phyloP scores from a whole-genome alignment of 768 basidiomycete species.

The Rhizopogon vesiculosus region DNA sequence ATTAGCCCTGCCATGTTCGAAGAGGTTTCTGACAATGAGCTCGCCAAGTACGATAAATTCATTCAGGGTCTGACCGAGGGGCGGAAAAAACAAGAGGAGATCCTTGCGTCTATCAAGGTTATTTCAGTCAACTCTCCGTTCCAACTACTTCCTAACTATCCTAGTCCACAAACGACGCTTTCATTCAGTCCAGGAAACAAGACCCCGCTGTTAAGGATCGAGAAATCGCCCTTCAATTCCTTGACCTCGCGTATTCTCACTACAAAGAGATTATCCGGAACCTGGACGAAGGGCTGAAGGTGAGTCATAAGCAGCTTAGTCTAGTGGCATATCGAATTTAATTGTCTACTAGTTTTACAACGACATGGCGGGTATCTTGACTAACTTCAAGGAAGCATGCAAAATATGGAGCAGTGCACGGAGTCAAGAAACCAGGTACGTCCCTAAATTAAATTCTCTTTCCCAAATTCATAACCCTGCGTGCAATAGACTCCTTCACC shows the following conservation, averaged over 20 bases:
- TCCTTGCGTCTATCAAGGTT: slow-evolving; percentile 70
- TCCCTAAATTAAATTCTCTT: neutral
- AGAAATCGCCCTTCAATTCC: slow-evolving; percentile 74
- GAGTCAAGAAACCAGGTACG: slow-evolving; percentile 73
- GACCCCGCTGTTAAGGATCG: slow-evolving; percentile 76
- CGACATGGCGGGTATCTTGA: slow-evolving; percentile 67
- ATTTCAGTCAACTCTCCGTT: slow-evolving; percentile 9
- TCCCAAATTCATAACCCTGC: neutral
- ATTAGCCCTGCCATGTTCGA: slow-evolving; percentile 87
- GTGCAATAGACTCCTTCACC: slow-evolving; percentile 13
- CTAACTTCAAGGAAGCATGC: slow-evolving; percentile 72
- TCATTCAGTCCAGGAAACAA: slow-evolving; percentile 72
- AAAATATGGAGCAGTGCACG: slow-evolving; percentile 69
- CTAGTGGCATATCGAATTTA: neutral
- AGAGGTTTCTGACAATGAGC: slow-evolving; percentile 69
- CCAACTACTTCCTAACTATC: slow-evolving; percentile 1
- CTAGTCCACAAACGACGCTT: slow-evolving; percentile 64
- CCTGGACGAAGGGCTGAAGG: slow-evolving; percentile 85
- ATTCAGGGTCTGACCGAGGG: slow-evolving; percentile 52
- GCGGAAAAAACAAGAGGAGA: slow-evolving; percentile 55
- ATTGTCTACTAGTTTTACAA: slow-evolving; percentile 75
- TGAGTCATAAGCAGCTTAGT: slow-evolving; percentile 19
- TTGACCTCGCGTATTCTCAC: slow-evolving; percentile 83
- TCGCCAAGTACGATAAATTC: slow-evolving; percentile 79
- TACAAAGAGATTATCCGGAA: slow-evolving; percentile 83